Evolutionary conservation across 106 monocot genomes (phyloP).

Genomic region (Phalaenopsis equestris): DNA sequence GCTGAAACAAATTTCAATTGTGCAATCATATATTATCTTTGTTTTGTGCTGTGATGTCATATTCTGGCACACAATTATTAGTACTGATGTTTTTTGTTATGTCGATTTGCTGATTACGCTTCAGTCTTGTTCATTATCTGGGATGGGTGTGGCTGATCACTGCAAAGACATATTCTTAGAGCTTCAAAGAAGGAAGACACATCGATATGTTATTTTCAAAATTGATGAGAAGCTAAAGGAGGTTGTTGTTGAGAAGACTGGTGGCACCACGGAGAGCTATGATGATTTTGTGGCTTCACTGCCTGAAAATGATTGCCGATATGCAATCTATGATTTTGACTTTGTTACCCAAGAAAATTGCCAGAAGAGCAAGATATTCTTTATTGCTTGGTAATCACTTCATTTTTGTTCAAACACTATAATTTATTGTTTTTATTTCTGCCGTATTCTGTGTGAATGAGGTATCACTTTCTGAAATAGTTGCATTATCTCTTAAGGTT

Average conservation of each 20-base stretch:
- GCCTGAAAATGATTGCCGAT: conserved; percentile 23
- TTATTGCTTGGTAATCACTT: conserved; percentile 20
- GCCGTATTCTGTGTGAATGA: not conserved
- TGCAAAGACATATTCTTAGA: conserved; percentile 25
- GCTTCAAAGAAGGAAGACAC: conserved; percentile 22
- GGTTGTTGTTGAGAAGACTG: conserved; percentile 28
- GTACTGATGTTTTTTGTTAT: not conserved
- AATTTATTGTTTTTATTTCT: not conserved
- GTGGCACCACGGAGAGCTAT: conserved; percentile 23
- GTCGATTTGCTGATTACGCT: not conserved
- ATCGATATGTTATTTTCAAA: conserved; percentile 27
- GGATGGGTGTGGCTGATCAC: conserved; percentile 16
- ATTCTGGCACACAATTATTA: not conserved
- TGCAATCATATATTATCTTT: not conserved
- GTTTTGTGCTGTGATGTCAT: not conserved
- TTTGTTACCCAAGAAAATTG: conserved; percentile 23
- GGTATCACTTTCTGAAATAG: no score
- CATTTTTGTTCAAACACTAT: not conserved
- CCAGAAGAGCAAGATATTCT: conserved; percentile 28
- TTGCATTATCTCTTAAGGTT: no score
- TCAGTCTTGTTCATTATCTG: conserved; percentile 24
- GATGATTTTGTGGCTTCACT: conserved; percentile 22
- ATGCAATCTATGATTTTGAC: conserved; percentile 21
- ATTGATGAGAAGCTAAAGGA: conserved; percentile 29
- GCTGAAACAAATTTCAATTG: not conserved